phyloP scores from a whole-genome alignment of 1,139 yeast species.

The Hansenula lynferdii region DNA sequence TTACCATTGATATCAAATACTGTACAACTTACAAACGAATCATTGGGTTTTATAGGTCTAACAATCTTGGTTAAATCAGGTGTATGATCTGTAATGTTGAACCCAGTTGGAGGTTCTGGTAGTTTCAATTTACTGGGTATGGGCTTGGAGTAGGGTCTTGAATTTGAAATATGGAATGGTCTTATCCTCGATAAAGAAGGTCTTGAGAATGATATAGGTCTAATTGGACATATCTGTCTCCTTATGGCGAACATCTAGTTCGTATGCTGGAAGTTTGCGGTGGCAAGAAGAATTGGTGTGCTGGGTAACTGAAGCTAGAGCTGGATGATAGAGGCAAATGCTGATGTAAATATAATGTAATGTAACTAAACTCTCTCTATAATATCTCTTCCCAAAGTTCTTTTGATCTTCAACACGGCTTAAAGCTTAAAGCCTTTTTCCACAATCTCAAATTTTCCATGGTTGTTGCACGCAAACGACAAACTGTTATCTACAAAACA shows the following conservation, averaged over 20 bases:
- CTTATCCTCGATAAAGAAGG: conserved; percentile 1
- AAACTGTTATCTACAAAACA: not conserved
- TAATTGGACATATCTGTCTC: not conserved
- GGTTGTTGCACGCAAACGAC: not conserved
- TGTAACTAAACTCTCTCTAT: too few species aligned
- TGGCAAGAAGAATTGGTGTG: too few species aligned
- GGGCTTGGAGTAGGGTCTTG: not conserved
- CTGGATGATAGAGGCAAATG: too few species aligned
- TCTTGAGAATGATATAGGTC: not conserved
- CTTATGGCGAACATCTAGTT: not conserved
- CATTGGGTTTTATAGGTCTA: conserved; percentile 55
- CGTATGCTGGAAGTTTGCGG: conserved; percentile 2
- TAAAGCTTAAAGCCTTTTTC: too few species aligned
- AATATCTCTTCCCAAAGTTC: too few species aligned
- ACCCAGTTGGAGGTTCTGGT: conserved; percentile 6
- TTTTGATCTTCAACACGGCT: too few species aligned
- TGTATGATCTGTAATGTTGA: conserved; percentile 10
- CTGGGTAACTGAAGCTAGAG: too few species aligned
- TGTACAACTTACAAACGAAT: conserved; percentile 65
- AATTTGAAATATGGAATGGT: not conserved
- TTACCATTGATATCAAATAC: conserved; percentile 72
- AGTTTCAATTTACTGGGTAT: not conserved
- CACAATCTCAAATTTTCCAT: not conserved
- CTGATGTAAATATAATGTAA: too few species aligned
- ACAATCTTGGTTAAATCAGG: conserved; percentile 27